Percentiles rank a stretch among this genome's conserved stretches.
Evolutionary conservation across 768 basidiomycete species (phyloP).

Genomic region (Suillus placidus): DNA sequence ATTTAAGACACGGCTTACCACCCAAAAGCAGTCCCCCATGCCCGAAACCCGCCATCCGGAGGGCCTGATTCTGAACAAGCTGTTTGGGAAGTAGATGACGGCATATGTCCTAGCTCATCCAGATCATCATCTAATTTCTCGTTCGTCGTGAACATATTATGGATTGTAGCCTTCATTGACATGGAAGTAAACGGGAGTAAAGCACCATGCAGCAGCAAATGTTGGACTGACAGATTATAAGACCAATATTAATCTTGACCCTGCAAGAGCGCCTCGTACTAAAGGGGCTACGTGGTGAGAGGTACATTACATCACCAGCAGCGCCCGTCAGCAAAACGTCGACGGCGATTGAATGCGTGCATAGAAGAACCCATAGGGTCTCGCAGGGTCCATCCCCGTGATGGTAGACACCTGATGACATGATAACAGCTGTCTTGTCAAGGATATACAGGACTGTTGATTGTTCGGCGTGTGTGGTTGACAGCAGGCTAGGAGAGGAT

Average conservation of each 20-base stretch:
- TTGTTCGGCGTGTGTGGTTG: not conserved
- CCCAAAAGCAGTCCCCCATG: slow-evolving; percentile 17
- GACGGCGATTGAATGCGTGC: not conserved
- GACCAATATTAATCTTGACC: not conserved
- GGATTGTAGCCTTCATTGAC: not conserved
- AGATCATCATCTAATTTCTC: not conserved
- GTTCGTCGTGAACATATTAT: not conserved
- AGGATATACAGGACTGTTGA: not conserved
- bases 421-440: not conserved
- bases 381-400: not conserved
- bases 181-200: not conserved
- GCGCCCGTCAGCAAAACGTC: too few relatives aligned
- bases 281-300: not conserved
- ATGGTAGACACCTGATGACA: not conserved
- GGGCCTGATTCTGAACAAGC: not conserved
- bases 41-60: slow-evolving; percentile 15
- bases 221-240: not conserved
- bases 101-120: not conserved
- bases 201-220: not conserved
- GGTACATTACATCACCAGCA: not conserved
- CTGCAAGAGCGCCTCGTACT: not conserved
- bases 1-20: slow-evolving; percentile 9
- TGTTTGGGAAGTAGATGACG: not conserved
- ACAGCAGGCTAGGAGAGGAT: not conserved
- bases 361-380: not conserved